These are phyloP conservation scores for Phycomyces blakesleeanus DNA, from an alignment of 192 early-diverging fungal species.

Conservation along the genomic window DNA sequence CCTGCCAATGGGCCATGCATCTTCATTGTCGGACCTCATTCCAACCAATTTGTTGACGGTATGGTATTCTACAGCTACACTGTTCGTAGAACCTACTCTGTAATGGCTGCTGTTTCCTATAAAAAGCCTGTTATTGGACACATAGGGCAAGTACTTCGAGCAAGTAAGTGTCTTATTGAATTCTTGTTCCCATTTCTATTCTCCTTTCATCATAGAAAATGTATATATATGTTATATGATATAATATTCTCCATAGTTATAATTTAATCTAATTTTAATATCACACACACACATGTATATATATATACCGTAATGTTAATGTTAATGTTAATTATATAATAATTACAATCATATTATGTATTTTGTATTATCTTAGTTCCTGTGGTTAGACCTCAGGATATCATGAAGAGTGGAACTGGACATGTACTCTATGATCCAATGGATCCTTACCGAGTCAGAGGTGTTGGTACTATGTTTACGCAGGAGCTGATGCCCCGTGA, in stretches of 20 bases:
- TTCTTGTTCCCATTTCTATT: no score
- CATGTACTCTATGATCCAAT: constrained; percentile 59
- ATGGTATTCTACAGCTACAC: constrained; percentile 24
- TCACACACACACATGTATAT: no score
- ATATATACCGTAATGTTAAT: no score
- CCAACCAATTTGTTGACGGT: constrained; percentile 54
- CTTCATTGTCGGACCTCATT: constrained; percentile 82
- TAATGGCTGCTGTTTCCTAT: constrained; percentile 31
- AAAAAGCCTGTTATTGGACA: constrained; percentile 24
- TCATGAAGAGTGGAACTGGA: constrained; percentile 68
- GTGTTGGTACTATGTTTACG: constrained; percentile 68
- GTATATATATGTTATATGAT: no score
- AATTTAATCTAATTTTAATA: no score
- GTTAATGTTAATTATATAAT: no score
- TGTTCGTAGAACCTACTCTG: constrained; percentile 17
- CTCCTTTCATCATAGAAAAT: no score
- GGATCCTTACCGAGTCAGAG: constrained; percentile 63
- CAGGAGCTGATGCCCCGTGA: constrained; percentile 60
- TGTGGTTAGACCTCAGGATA: constrained; percentile 90
- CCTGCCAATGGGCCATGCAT: constrained; percentile 87
- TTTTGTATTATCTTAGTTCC: constrained; percentile 56
- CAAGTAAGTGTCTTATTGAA: no score
- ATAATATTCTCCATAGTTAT: no score
- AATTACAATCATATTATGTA: no score
- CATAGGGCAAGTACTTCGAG: constrained; percentile 25